These are phyloP conservation scores for Aspergillus tanneri DNA, from an alignment of 2,329 filamentous ascomycete species.

Conservation along the genomic window DNA sequence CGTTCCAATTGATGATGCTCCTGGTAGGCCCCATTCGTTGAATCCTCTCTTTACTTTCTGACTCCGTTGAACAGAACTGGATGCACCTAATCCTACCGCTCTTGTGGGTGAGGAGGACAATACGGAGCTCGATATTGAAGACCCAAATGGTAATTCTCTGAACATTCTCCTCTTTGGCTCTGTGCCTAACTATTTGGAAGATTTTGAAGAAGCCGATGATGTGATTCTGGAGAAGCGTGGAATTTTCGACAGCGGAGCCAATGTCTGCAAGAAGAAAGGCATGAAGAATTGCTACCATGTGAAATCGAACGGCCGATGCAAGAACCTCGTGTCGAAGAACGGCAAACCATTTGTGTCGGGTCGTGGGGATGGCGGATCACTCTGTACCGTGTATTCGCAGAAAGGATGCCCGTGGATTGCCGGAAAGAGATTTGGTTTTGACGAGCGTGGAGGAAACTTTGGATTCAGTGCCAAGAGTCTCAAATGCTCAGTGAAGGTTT, in stretches of 20 bases:
- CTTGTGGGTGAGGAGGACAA: not conserved
- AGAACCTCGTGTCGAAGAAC: slow-evolving; percentile 1
- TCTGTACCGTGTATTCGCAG: slow-evolving; percentile 1
- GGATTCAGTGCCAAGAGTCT: slow-evolving; percentile 1
- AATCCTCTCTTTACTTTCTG: not conserved
- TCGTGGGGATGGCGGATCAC: not conserved
- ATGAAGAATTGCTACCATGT: not conserved
- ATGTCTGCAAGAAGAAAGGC: not conserved
- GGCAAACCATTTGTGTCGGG: not conserved
- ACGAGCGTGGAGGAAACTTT: not conserved
- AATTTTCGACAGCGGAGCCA: not conserved
- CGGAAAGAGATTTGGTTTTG: not conserved
- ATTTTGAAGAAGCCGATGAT: not conserved
- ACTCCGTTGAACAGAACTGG: not conserved
- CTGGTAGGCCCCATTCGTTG: not conserved
- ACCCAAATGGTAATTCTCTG: not conserved
- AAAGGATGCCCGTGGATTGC: not conserved
- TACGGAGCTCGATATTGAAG: not conserved
- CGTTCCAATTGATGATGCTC: not conserved
- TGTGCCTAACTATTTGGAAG: not conserved
- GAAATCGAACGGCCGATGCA: slow-evolving; percentile 2
- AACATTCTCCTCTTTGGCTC: no score
- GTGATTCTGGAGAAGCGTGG: not conserved
- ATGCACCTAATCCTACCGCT: not conserved
- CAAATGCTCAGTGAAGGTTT: not conserved